phyloP scores from a whole-genome alignment of 2,329 filamentous ascomycete species.

The Fusarium citri region DNA sequence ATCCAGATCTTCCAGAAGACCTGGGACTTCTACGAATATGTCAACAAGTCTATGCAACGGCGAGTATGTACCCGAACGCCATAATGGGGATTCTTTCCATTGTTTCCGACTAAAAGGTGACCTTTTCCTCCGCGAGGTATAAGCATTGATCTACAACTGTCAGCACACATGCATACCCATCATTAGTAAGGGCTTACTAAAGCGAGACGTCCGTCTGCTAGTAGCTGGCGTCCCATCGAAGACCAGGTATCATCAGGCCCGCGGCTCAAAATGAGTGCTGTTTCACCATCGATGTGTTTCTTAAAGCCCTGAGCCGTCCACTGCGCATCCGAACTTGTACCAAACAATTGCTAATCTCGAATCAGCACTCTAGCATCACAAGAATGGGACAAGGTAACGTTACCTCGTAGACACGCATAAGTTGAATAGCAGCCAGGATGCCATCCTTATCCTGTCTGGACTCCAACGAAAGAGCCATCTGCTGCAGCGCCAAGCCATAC shows the following conservation, averaged over 20 bases:
- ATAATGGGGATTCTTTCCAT: constrained; percentile 14
- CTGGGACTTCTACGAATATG: constrained; percentile 7
- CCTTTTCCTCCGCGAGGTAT: neutral
- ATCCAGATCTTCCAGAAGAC: constrained; percentile 3
- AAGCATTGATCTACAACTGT: neutral
- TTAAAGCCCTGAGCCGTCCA: neutral
- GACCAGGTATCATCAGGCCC: constrained; percentile 9
- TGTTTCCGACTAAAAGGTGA: neutral
- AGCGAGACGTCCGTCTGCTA: constrained; percentile 16
- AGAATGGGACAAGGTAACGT: accelerated
- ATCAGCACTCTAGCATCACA: neutral
- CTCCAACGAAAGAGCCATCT: constrained; percentile 1
- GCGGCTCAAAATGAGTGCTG: constrained; percentile 3
- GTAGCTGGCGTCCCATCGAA: neutral
- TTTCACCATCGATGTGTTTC: constrained; percentile 18
- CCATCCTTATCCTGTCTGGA: neutral
- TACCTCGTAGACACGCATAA: constrained; percentile 24
- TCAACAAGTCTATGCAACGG: constrained; percentile 13
- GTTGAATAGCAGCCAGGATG: constrained; percentile 3
- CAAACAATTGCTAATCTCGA: constrained; percentile 1
- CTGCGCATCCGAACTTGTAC: accelerated
- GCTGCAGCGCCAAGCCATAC: constrained; percentile 8
- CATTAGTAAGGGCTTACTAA: neutral
- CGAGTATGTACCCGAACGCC: constrained; percentile 6
- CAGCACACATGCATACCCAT: accelerated